A percentile compares a stretch with the other conserved stretches of the same genome.
phyloP scores from a whole-genome alignment of 176 grass and related monocot species.

The Tillandsia leiboldiana region DNA sequence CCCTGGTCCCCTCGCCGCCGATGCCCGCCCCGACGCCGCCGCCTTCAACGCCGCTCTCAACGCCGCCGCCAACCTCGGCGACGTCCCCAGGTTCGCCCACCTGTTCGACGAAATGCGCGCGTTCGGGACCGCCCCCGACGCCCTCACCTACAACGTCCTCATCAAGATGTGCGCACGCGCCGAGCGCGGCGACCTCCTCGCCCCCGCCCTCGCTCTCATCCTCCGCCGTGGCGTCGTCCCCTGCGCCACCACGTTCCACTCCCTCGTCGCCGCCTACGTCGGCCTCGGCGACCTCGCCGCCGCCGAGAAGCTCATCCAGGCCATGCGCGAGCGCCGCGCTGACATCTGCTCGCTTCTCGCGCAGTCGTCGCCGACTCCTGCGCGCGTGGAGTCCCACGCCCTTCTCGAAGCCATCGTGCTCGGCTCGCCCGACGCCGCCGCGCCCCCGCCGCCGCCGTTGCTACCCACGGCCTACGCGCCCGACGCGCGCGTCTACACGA shows the following conservation, averaged over 20 bases:
- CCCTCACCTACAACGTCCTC: conserved; percentile 67
- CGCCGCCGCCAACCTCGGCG: conserved; percentile 63
- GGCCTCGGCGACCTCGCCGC: conserved; percentile 58
- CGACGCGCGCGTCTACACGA: conserved; percentile 71
- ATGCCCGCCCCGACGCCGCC: conserved; percentile 50
- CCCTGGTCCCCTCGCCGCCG: neutral
- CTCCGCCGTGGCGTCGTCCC: conserved; percentile 32
- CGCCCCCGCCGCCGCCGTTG: conserved; percentile 9
- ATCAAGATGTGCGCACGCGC: conserved; percentile 81
- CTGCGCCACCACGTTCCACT: conserved; percentile 61
- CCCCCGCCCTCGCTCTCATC: conserved; percentile 34
- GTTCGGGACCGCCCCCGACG: conserved; percentile 33
- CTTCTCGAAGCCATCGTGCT: conserved; percentile 50
- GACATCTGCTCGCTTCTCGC: conserved; percentile 52
- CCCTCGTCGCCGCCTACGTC: conserved; percentile 70
- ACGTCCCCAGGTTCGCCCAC: conserved; percentile 39
- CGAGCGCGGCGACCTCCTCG: conserved; percentile 50
- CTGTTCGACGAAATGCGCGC: conserved; percentile 60
- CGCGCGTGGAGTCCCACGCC: conserved; percentile 19
- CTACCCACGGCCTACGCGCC: conserved; percentile 43
- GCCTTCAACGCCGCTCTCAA: conserved; percentile 80
- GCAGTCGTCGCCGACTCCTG: neutral
- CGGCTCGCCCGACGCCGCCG: neutral
- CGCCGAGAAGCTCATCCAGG: conserved; percentile 64
- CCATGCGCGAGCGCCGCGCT: conserved; percentile 55